Conservation (phyloP, 179 eudicot species). For the Carnegiea gigantea region DNA sequence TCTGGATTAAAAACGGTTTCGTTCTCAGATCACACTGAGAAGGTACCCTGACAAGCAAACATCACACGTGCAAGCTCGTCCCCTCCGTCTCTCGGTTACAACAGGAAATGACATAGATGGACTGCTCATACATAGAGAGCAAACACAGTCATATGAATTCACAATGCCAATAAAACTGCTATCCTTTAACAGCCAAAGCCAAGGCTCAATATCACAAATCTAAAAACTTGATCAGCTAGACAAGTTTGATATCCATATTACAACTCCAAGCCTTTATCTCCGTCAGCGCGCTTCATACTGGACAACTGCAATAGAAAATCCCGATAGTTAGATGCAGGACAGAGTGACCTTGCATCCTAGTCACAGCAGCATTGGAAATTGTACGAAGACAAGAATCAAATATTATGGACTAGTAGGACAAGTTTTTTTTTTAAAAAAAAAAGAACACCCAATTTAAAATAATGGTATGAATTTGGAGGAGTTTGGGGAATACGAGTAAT, state of each 20-base stretch:
- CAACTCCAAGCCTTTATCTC: not conserved
- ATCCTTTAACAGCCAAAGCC: not conserved
- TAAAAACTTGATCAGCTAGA: not conserved
- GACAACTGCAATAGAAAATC: constrained; percentile 49
- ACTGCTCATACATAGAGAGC: too few species aligned
- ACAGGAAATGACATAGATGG: too few species aligned
- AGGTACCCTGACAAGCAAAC: too few species aligned
- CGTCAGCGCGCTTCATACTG: constrained; percentile 75
- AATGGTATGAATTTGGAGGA: too few species aligned
- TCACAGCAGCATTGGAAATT: not conserved
- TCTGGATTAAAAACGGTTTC: too few species aligned
- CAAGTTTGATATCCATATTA: not conserved
- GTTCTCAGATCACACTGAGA: too few species aligned
- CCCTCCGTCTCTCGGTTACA: not conserved
- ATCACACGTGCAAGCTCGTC: too few species aligned
- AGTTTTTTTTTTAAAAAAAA: too few species aligned
- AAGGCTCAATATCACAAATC: not conserved
- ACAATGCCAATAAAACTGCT: not conserved
- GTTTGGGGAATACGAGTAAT: too few species aligned
- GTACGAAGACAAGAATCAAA: not conserved
- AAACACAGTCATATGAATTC: too few species aligned
- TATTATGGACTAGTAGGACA: not conserved
- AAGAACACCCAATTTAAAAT: too few species aligned
- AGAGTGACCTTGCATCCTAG: not conserved
- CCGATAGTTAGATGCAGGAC: not conserved